These are phyloP conservation scores for Jamesozyma jinghongensis DNA, from an alignment of 805 yeast genomes.

Conservation along the genomic window DNA sequence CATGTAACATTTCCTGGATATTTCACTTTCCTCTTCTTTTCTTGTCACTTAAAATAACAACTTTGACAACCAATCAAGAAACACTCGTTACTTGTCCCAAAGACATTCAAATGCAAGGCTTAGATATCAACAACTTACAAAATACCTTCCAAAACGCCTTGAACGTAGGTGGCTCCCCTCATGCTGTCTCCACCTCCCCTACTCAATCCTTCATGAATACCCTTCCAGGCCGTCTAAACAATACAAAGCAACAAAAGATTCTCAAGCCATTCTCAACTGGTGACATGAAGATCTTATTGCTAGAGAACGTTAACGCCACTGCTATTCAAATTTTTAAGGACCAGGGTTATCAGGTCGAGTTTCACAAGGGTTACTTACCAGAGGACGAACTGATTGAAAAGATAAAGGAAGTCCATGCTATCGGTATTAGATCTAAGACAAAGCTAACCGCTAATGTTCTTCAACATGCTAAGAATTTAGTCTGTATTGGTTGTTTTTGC, in stretches of 20 bases:
- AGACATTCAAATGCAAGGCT: slow-evolving; percentile 58
- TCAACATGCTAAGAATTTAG: slow-evolving; percentile 79
- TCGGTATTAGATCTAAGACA: slow-evolving; percentile 97
- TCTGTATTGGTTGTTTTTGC: slow-evolving; percentile 95
- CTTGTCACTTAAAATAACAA: too few species aligned
- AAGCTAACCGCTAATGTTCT: slow-evolving; percentile 72
- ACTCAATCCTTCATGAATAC: slow-evolving; percentile 57
- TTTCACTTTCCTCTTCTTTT: too few species aligned
- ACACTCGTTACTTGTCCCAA: too few species aligned
- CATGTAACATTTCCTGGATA: too few species aligned
- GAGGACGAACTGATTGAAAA: slow-evolving; percentile 93
- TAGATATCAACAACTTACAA: slow-evolving; percentile 50
- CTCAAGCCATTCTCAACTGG: slow-evolving; percentile 94
- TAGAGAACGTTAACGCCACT: slow-evolving; percentile 90
- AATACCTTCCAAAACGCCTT: slow-evolving; percentile 49
- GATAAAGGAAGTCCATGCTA: slow-evolving; percentile 87
- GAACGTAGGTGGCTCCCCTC: slow-evolving; percentile 44
- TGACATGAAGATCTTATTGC: slow-evolving; percentile 80
- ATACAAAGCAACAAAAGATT: slow-evolving; percentile 48
- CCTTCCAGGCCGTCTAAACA: slow-evolving; percentile 37
- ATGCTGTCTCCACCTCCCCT: slow-evolving; percentile 78
- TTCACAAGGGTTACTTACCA: slow-evolving; percentile 76
- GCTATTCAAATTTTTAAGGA: slow-evolving; percentile 76
- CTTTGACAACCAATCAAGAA: too few species aligned
- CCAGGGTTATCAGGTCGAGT: slow-evolving; percentile 97